These are phyloP conservation scores for Casuarina equisetifolia DNA, from an alignment of 306 rosid species.

Conservation along the genomic window DNA sequence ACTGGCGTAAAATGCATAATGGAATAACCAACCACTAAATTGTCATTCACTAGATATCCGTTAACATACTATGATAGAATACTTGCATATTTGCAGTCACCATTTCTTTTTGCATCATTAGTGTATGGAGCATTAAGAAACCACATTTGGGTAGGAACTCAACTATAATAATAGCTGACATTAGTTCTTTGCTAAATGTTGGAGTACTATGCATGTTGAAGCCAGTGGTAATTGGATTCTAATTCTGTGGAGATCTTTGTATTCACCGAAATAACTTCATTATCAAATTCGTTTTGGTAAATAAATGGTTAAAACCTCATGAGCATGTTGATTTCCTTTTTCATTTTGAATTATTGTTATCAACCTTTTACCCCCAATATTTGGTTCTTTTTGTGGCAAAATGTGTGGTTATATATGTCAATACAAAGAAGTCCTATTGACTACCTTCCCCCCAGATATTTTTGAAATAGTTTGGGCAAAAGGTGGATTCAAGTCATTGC, in stretches of 20 bases:
- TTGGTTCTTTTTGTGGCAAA: no score
- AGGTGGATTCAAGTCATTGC: no score
- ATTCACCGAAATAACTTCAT: not conserved
- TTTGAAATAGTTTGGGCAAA: no score
- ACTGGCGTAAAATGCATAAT: not conserved
- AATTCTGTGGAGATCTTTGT: not conserved
- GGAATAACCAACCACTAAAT: not conserved
- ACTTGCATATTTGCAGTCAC: not conserved
- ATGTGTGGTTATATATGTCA: no score
- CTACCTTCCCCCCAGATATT: no score
- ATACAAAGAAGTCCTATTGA: no score
- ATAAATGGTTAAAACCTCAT: no score
- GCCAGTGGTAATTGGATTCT: not conserved
- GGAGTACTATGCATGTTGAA: not conserved
- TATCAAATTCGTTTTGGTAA: not conserved
- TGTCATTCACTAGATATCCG: not conserved
- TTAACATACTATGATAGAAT: not conserved
- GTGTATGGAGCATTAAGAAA: not conserved
- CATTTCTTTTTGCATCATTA: not conserved
- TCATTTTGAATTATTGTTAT: no score
- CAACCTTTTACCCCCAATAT: no score
- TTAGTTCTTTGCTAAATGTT: not conserved
- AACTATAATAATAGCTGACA: not conserved
- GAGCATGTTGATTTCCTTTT: no score
- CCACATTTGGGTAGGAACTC: not conserved